Conservation (phyloP, 177 flowering plant species). For the Vitis hybrid region DNA sequence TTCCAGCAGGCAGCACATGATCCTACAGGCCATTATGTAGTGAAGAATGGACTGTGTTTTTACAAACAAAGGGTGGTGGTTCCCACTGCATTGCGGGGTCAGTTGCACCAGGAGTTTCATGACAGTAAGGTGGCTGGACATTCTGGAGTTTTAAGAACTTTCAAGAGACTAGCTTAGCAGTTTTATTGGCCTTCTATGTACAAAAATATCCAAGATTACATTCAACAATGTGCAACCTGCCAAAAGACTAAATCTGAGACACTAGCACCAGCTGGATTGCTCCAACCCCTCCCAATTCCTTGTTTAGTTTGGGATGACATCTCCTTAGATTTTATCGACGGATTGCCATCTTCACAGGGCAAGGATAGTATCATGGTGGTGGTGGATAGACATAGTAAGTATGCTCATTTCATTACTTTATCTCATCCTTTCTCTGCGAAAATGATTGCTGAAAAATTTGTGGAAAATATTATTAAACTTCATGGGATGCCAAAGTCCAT, state of each 20-base stretch:
- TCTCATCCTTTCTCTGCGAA: neutral
- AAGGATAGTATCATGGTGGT: conserved; percentile 5
- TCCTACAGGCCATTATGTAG: no score
- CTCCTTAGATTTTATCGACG: neutral
- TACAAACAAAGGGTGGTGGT: no score
- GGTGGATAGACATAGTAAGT: conserved; percentile 6
- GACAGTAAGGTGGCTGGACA: neutral
- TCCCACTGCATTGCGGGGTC: no score
- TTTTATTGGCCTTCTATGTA: conserved; percentile 4
- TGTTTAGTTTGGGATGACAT: neutral
- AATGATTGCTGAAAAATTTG: neutral
- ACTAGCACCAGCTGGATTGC: no score
- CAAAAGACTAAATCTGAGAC: no score
- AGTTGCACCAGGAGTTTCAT: no score
- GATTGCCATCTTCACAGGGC: neutral
- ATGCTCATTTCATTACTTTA: conserved; percentile 4
- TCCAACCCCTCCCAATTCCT: no score
- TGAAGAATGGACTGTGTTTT: no score
- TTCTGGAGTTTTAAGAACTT: neutral
- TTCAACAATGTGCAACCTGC: neutral
- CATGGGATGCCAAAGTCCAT: conserved; percentile 1
- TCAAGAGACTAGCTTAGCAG: neutral
- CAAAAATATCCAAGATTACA: neutral
- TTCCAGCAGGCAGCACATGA: no score
- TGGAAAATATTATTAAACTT: neutral